Conservation (phyloP, 169 alveolate species). For the Miamiensis avidus region DNA sequence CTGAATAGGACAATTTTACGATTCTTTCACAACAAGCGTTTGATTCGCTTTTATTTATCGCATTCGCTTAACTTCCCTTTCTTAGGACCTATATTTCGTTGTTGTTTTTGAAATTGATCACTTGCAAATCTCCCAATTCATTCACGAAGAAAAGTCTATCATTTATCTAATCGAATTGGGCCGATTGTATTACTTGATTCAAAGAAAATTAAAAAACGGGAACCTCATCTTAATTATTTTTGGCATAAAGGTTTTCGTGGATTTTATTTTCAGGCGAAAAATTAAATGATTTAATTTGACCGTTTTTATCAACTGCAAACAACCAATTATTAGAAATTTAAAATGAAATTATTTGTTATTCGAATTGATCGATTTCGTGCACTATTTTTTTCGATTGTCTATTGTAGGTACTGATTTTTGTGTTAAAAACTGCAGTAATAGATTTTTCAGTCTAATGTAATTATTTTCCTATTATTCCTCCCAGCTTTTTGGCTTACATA, state of each 20-base stretch:
- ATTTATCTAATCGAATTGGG: neutral
- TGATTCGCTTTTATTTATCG: neutral
- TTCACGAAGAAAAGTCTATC: too few relatives aligned
- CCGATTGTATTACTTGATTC: too few relatives aligned
- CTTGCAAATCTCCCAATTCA: too few relatives aligned
- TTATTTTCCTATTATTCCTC: neutral
- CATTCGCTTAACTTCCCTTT: neutral
- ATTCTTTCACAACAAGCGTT: neutral
- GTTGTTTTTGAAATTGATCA: neutral
- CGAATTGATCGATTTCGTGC: neutral
- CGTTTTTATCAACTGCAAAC: neutral
- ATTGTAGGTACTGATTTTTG: neutral
- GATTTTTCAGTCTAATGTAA: neutral
- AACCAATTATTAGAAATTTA: neutral
- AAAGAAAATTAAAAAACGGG: too few relatives aligned
- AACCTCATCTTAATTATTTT: too few relatives aligned
- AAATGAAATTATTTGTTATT: too few relatives aligned
- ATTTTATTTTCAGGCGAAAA: neutral
- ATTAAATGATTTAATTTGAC: neutral
- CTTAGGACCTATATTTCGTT: too few relatives aligned
- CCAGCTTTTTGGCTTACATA: neutral
- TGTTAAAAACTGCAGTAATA: neutral
- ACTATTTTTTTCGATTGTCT: neutral
- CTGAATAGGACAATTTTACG: neutral
- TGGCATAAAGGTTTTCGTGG: too few relatives aligned